Evolutionary conservation across 208 protist species (phyloP).

Genomic region (Zelonia costaricensis): DNA sequence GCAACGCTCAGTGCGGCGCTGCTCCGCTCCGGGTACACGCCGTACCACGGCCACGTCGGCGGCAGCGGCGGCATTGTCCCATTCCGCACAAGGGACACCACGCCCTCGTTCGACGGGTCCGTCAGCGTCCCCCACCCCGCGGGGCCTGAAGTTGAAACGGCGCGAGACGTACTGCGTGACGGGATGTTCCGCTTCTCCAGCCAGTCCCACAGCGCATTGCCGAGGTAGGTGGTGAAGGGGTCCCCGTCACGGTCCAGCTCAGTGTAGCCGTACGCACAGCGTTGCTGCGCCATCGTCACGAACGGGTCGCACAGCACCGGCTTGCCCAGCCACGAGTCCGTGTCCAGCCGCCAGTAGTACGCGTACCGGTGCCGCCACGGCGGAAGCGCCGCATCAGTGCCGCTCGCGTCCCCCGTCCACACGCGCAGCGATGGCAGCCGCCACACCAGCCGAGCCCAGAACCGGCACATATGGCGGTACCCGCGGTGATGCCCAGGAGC

Average conservation of each 20-base stretch:
- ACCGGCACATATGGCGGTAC: constrained; percentile 21
- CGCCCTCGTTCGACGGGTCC: constrained; percentile 1
- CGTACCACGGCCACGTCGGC: constrained; percentile 19
- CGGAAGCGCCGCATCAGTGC: not conserved
- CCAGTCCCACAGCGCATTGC: constrained; percentile 8
- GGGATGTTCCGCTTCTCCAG: not conserved
- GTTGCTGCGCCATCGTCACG: constrained; percentile 5
- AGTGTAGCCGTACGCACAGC: constrained; percentile 21
- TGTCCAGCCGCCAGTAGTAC: constrained; percentile 23
- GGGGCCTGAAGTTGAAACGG: no score
- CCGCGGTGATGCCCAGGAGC: not conserved
- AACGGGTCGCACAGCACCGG: constrained; percentile 10
- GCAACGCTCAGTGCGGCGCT: constrained; percentile 2
- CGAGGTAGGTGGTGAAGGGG: not conserved
- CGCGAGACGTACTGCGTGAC: not conserved
- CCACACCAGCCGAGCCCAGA: constrained; percentile 20
- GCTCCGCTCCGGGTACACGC: constrained; percentile 16
- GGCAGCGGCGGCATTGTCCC: constrained; percentile 11
- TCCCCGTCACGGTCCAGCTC: not conserved
- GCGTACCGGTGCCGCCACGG: constrained; percentile 19
- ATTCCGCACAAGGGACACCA: constrained; percentile 2
- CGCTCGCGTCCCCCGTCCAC: constrained; percentile 1
- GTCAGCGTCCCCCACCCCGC: constrained; percentile 9
- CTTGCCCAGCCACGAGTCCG: constrained; percentile 9
- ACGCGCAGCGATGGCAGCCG: constrained; percentile 18